phyloP scores from a whole-genome alignment of 352 stramenopile species.

The Globisporangium heterothallicum region DNA sequence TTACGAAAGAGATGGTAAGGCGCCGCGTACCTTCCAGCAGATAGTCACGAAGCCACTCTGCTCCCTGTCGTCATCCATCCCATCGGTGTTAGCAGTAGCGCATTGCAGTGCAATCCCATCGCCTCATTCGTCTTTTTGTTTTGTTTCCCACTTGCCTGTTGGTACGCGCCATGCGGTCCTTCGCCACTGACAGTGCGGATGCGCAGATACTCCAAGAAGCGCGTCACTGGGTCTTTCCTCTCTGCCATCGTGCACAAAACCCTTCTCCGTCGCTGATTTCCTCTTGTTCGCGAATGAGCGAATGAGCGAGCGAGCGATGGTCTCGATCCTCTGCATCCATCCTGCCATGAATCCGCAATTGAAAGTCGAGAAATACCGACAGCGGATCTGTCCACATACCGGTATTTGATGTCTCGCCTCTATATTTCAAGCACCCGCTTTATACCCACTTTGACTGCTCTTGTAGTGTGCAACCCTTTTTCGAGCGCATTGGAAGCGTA shows the following conservation, averaged over 20 bases:
- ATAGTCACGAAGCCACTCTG: conserved; percentile 51
- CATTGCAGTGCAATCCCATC: background rate
- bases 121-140: no score
- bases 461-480: background rate
- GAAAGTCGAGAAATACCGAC: no score
- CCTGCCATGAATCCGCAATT: no score
- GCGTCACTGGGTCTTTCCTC: conserved; percentile 31
- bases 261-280: background rate
- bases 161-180: conserved; percentile 58
- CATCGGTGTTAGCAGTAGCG: background rate
- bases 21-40: conserved; percentile 33
- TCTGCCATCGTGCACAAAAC: conserved; percentile 7
- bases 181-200: conserved; percentile 75
- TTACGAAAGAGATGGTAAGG: background rate
- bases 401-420: no score
- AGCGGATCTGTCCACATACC: no score
- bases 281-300: background rate
- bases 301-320: no score
- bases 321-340: no score
- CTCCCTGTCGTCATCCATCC: conserved; percentile 22
- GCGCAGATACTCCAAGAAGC: conserved; percentile 73
- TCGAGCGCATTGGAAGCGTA: no score
- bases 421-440: no score
- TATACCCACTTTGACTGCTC: no score
- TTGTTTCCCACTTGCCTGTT: conserved; percentile 41